A percentile compares a stretch with the other conserved stretches of the same genome.
Conservation (phyloP, 441 rosid genomes). For the Bocquillonia castaneifolia region DNA sequence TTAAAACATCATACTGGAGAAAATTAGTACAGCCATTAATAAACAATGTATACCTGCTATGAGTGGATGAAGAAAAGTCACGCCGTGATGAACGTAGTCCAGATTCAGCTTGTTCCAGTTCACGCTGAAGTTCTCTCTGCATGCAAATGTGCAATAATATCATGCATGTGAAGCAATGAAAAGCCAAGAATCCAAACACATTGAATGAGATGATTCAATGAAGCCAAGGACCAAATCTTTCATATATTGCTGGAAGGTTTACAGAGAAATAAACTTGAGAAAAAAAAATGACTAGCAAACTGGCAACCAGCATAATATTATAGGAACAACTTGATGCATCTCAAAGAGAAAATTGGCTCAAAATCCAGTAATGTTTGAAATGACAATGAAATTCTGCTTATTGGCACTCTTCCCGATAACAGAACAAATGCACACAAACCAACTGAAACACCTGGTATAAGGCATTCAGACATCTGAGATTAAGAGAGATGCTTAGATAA, state of each 20-base stretch:
- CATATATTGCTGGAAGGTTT: not conserved
- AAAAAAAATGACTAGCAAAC: not conserved
- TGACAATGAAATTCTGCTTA: not conserved
- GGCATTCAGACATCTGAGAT: not conserved
- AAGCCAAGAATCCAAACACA: not conserved
- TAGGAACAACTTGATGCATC: not conserved
- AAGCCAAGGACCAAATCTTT: not conserved
- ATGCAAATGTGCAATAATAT: conserved; percentile 12
- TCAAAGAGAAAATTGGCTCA: not conserved
- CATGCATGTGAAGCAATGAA: not conserved
- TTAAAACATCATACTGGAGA: not conserved
- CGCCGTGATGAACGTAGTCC: conserved; percentile 65
- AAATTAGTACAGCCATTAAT: not conserved
- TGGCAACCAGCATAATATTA: not conserved
- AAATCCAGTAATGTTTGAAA: not conserved
- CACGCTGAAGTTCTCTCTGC: conserved; percentile 87
- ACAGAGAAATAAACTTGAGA: not conserved
- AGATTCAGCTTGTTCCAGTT: conserved; percentile 79
- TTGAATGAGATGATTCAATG: not conserved
- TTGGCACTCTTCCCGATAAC: not conserved
- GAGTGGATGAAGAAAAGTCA: conserved; percentile 53
- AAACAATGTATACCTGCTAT: conserved; percentile 39
- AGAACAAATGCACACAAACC: not conserved
- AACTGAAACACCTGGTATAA: not conserved
- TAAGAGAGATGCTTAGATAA: not conserved